These are phyloP conservation scores for Amylocarpus encephaloides DNA, from an alignment of 2,329 filamentous ascomycete species.

Conservation along the genomic window DNA sequence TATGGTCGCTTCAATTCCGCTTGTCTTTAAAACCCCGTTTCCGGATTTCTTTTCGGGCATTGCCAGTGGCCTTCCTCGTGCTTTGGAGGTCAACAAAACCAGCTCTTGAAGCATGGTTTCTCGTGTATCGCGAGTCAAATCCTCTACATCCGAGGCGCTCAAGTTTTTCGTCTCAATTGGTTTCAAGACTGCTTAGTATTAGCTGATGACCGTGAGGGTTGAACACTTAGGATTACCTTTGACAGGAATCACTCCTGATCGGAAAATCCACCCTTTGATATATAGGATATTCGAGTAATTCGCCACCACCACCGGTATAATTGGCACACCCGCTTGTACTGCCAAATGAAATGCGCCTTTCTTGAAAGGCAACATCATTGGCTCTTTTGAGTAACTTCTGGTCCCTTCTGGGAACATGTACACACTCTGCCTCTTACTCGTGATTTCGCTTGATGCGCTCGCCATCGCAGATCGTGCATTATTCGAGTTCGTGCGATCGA, in stretches of 20 bases:
- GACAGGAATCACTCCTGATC: slow-evolving; percentile 63
- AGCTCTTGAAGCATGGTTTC: slow-evolving; percentile 71
- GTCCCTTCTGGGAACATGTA: slow-evolving; percentile 93
- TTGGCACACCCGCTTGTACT: slow-evolving; percentile 85
- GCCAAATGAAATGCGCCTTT: slow-evolving; percentile 98
- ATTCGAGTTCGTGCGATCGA: slow-evolving; percentile 80
- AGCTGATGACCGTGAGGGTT: not conserved
- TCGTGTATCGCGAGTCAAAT: slow-evolving; percentile 59
- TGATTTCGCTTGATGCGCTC: slow-evolving; percentile 75
- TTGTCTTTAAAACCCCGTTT: slow-evolving; percentile 26
- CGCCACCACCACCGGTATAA: slow-evolving; percentile 77
- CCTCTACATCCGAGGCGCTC: slow-evolving; percentile 70
- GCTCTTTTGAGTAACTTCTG: slow-evolving; percentile 77
- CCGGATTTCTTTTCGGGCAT: slow-evolving; percentile 20
- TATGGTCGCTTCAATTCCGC: slow-evolving; percentile 21
- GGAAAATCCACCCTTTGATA: slow-evolving; percentile 58
- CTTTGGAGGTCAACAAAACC: slow-evolving; percentile 46
- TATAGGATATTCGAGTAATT: slow-evolving; percentile 73
- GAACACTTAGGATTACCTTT: slow-evolving; percentile 49
- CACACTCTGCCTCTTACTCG: slow-evolving; percentile 63
- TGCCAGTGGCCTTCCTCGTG: slow-evolving; percentile 35
- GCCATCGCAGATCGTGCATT: slow-evolving; percentile 82
- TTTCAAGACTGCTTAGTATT: slow-evolving; percentile 54
- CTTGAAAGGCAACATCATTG: slow-evolving; percentile 88
- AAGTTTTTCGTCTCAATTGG: slow-evolving; percentile 73